Evolutionary conservation across 495 filamentous ascomycete genomes (phyloP).

Genomic region (Hypoxylon lenormandii): DNA sequence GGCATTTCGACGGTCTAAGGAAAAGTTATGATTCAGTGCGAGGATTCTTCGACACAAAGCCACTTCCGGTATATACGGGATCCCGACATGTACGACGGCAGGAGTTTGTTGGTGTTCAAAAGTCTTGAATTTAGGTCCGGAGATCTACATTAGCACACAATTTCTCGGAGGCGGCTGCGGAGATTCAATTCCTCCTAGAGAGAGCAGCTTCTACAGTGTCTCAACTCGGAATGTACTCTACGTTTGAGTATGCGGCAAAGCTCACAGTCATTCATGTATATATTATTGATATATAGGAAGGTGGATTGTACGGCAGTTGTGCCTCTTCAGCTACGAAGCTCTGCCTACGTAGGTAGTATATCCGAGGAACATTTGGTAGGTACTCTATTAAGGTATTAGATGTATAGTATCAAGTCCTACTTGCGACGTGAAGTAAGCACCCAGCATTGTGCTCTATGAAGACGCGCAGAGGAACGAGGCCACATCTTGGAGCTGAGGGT

Average conservation of each 20-base stretch:
- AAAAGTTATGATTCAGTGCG: conserved; percentile 36
- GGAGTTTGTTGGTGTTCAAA: conserved; percentile 37
- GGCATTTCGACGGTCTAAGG: conserved; percentile 27
- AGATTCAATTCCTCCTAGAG: conserved; percentile 18
- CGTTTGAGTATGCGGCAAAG: conserved; percentile 11
- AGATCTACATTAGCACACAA: conserved; percentile 11
- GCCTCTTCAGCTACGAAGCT: conserved; percentile 2
- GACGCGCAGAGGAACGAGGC: background rate
- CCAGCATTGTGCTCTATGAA: background rate
- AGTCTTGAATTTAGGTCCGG: conserved; percentile 26
- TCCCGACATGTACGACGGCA: conserved; percentile 32
- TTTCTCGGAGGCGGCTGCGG: conserved; percentile 6
- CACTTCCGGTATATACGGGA: conserved; percentile 14
- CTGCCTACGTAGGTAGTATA: background rate
- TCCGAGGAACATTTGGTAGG: no score
- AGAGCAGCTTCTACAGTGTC: conserved; percentile 7
- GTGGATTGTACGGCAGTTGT: conserved; percentile 7
- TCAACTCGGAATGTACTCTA: conserved; percentile 19
- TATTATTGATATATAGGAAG: conserved; percentile 25
- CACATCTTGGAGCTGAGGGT: conserved; percentile 22
- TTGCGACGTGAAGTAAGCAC: conserved; percentile 4
- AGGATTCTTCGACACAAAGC: conserved; percentile 26
- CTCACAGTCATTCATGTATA: conserved; percentile 7
- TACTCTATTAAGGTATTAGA: background rate
- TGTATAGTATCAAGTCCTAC: conserved; percentile 2